Conservation (phyloP, 2,329 filamentous ascomycete species). For the Phialophora tarda region DNA sequence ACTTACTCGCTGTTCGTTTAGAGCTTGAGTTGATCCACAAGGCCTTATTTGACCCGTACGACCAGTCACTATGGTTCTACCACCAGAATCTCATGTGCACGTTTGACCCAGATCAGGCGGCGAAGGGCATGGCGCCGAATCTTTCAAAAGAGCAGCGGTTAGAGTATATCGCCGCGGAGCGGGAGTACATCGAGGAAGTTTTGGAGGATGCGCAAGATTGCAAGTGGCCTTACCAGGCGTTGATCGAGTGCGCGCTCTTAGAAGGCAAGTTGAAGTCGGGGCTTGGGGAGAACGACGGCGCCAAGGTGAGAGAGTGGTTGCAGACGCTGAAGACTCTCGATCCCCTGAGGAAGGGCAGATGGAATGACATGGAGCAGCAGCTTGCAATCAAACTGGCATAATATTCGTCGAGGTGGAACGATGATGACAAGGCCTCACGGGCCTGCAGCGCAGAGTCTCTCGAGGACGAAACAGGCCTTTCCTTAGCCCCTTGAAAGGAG, state of each 20-base stretch:
- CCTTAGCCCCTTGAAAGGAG: slow-evolving; percentile 4
- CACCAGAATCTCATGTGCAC: slow-evolving; percentile 84
- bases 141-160: slow-evolving; percentile 67
- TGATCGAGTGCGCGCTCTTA: slow-evolving; percentile 76
- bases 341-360: slow-evolving; percentile 74
- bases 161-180: slow-evolving; percentile 70
- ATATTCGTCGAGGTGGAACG: background rate
- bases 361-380: slow-evolving; percentile 69
- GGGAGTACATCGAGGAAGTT: slow-evolving; percentile 73
- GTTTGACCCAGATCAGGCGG: slow-evolving; percentile 58
- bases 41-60: slow-evolving; percentile 86
- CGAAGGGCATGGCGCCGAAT: slow-evolving; percentile 67
- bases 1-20: slow-evolving; percentile 38
- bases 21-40: slow-evolving; percentile 78
- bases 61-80: slow-evolving; percentile 97
- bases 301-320: slow-evolving; percentile 64
- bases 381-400: slow-evolving; percentile 3
- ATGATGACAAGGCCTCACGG: slow-evolving; percentile 7
- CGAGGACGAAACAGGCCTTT: background rate
- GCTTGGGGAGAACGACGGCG: slow-evolving; percentile 52
- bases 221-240: slow-evolving; percentile 88
- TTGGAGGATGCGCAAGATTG: slow-evolving; percentile 70
- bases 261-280: slow-evolving; percentile 51
- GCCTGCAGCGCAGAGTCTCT: background rate
- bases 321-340: slow-evolving; percentile 71